Base-by-base conservation (phyloP, 129 eudicot genomes). In the Cynara cardunculus region DNA sequence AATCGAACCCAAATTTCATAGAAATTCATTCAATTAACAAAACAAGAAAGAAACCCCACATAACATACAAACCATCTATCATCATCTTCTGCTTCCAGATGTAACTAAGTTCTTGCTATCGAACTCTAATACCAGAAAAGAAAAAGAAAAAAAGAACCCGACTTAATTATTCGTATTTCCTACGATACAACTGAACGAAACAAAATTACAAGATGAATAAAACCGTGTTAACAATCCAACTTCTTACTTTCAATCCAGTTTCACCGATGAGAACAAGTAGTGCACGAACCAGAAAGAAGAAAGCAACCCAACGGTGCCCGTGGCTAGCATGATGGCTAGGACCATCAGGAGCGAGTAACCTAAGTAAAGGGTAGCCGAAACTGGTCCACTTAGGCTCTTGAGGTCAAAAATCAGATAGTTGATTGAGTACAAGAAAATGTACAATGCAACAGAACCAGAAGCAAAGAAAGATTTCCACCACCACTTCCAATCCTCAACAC, bases 381-480 rank as follows among this genome's bases (percentile, higher is more conserved):
- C 83, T 3, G 88, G 85, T 26, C 88, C 88, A 49, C 88, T 85
- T 27, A 85, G 71, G 78, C 88, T 77, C 83, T 65, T 85, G 14
- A 85, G 88, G 25, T 85, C 88, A 22, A 85, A 85, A 12, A 85
- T 30, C 7, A 85, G 87, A 61, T 85, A 85, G 74, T 80, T 80
- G 35, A 85, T 71, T 7, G 85, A 85, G 83, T 85, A 85, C 68
- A 85, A 76, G 80, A 85, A 85, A 18, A 85, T 81, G 65, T 85
- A 85, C 53, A 85, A 69, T 2, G 88, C 88, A 65, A 85, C 85
- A 4, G 88, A 81, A 30, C 88, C 88, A 0, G 88, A 85, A 77
- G 88, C 85, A 72, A 85, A 85, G 83, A 85, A 85, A 27, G 88
- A 85, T 8, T 81, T 85, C 88, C 88, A 85, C 88, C 88, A 85